Evolutionary conservation across 2,329 filamentous ascomycete genomes (phyloP).

Genomic region (Coniochaeta sp.): DNA sequence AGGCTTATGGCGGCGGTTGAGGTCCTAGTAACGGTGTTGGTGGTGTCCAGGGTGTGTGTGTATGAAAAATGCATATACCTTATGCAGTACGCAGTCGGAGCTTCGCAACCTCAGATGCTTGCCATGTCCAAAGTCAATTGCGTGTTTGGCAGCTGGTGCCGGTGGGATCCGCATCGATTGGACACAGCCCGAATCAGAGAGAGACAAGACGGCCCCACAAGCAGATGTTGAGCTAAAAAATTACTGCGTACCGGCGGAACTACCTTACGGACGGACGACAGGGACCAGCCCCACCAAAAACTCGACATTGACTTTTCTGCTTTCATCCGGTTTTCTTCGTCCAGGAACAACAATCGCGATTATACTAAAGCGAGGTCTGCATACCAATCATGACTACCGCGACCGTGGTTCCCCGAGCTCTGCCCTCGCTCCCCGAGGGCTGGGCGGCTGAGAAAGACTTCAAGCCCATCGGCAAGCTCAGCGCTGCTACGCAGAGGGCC

Average conservation of each 20-base stretch:
- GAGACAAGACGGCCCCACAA: neutral
- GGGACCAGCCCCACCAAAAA: constrained; percentile 1
- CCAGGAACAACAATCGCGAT: neutral
- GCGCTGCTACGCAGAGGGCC: constrained; percentile 70
- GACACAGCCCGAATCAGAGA: neutral
- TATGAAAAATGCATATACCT: too few species aligned
- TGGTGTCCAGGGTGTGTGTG: too few species aligned
- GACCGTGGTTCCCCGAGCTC: constrained; percentile 54
- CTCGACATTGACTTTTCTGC: neutral
- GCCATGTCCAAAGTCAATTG: too few species aligned
- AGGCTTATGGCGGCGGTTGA: neutral
- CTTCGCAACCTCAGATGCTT: neutral
- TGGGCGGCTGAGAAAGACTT: constrained; percentile 91
- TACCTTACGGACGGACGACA: too few species aligned
- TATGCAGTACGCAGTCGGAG: too few species aligned
- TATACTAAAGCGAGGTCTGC: neutral
- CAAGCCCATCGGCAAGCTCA: constrained; percentile 72
- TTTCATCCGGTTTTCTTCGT: neutral
- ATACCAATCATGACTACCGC: constrained; percentile 34
- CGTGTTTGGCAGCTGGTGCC: too few species aligned
- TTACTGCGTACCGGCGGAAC: too few species aligned
- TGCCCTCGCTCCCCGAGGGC: constrained; percentile 69
- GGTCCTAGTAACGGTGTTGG: neutral
- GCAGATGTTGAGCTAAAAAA: too few species aligned
- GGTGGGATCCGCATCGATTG: neutral